Evolutionary conservation across 73 alveolate species (phyloP).

Genomic region (Breviolum minutum): DNA sequence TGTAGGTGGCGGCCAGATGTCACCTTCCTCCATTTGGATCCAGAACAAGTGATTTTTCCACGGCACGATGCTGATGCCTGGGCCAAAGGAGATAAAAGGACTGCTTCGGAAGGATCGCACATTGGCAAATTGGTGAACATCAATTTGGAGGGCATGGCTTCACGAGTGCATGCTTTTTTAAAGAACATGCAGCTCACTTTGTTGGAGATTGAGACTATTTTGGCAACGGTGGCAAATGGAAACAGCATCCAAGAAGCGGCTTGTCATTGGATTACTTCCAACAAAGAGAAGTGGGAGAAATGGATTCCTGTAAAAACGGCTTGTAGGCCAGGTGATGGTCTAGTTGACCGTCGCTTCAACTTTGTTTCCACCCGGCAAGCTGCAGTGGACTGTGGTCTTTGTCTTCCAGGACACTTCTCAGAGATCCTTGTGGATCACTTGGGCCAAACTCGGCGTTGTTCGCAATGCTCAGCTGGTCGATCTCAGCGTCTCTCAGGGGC

Average conservation of each 20-base stretch:
- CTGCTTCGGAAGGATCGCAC: slow-evolving; percentile 13
- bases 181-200: slow-evolving; percentile 4
- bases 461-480: slow-evolving; percentile 13
- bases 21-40: slow-evolving; percentile 15
- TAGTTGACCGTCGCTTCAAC: neutral
- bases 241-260: slow-evolving; percentile 4
- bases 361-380: slow-evolving; percentile 19
- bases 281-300: slow-evolving; percentile 5
- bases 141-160: slow-evolving; percentile 1
- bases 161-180: neutral
- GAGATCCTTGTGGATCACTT: slow-evolving; percentile 1
- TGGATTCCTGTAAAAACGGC: slow-evolving; percentile 24
- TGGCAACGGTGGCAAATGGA: slow-evolving; percentile 16
- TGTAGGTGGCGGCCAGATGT: slow-evolving; percentile 55
- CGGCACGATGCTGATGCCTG: slow-evolving; percentile 33
- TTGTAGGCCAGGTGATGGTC: slow-evolving; percentile 20
- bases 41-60: slow-evolving; percentile 36
- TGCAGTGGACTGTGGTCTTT: slow-evolving; percentile 51
- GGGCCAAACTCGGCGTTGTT: slow-evolving; percentile 19
- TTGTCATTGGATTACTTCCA: slow-evolving; percentile 30
- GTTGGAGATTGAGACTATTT: neutral
- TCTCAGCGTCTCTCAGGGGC: slow-evolving; percentile 41
- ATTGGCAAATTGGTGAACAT: slow-evolving; percentile 33
- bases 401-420: slow-evolving; percentile 16
- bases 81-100: slow-evolving; percentile 44